phyloP scores from a whole-genome alignment of 176 grass and related monocot species.

The Bothriochloa decipiens region DNA sequence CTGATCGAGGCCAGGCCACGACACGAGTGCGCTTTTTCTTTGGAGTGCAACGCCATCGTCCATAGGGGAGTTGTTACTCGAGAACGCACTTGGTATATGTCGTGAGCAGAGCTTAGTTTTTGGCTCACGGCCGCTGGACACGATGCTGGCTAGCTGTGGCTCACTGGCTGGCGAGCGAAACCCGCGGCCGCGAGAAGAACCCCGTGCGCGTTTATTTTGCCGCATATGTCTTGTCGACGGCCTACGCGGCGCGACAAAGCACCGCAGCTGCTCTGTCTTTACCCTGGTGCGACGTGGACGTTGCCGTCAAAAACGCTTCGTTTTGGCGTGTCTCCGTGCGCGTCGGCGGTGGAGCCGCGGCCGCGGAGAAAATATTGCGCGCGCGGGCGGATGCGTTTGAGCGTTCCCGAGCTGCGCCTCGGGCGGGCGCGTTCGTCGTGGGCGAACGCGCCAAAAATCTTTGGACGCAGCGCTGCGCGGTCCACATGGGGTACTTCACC shows the following conservation, averaged over 20 bases:
- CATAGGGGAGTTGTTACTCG: background rate
- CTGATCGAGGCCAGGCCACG: background rate
- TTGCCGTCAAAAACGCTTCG: background rate
- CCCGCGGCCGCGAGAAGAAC: background rate
- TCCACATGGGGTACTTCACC: conserved; percentile 45
- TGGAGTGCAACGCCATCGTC: background rate
- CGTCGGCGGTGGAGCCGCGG: background rate
- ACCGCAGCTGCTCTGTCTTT: conserved; percentile 21
- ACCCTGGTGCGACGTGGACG: conserved; percentile 29
- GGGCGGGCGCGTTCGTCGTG: background rate
- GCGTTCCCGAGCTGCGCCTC: background rate
- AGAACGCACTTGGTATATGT: background rate
- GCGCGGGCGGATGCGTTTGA: background rate
- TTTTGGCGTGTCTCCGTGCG: conserved; percentile 29
- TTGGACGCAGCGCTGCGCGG: conserved; percentile 32
- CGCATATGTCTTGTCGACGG: conserved; percentile 45
- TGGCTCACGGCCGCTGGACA: too few relatives aligned
- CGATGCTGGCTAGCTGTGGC: background rate
- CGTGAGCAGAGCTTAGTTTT: conserved; percentile 16
- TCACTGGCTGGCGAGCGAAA: background rate
- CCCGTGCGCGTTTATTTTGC: conserved; percentile 19
- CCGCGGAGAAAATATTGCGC: background rate
- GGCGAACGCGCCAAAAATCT: conserved; percentile 25
- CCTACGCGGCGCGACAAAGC: conserved; percentile 33
- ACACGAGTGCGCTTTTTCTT: background rate